A percentile compares a stretch with the other conserved stretches of the same genome.
Conservation (phyloP, 1,284 basidiomycete genomes). For the Leccinum subrobustum region DNA sequence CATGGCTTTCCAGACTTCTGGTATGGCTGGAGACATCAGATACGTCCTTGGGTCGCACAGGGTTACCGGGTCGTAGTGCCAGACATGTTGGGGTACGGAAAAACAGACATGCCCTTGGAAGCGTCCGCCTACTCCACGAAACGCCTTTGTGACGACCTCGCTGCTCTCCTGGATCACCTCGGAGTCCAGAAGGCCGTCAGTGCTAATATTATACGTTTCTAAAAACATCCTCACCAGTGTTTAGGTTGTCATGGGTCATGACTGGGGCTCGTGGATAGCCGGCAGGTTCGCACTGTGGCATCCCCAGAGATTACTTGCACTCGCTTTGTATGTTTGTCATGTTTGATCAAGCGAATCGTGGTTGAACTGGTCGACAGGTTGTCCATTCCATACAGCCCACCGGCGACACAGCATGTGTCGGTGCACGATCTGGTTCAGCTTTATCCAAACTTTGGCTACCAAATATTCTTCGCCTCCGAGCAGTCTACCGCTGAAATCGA, state of each 20-base stretch:
- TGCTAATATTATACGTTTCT: neutral
- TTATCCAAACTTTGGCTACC: constrained; percentile 61
- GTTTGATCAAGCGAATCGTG: neutral
- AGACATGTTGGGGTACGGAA: constrained; percentile 73
- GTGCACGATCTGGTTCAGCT: constrained; percentile 48
- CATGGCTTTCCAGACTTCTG: constrained; percentile 76
- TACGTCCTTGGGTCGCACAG: constrained; percentile 58
- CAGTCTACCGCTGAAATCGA: constrained; percentile 53
- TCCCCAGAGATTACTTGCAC: constrained; percentile 53
- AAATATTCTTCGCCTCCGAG: constrained; percentile 56
- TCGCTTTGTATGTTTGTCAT: constrained; percentile 51
- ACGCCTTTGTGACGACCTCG: constrained; percentile 58
- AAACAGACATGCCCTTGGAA: constrained; percentile 59
- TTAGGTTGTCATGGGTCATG: constrained; percentile 68
- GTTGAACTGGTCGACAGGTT: constrained; percentile 40
- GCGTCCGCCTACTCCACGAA: constrained; percentile 57
- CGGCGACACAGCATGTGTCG: constrained; percentile 45
- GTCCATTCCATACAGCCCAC: constrained; percentile 62
- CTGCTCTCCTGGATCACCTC: constrained; percentile 58
- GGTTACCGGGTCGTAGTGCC: constrained; percentile 70
- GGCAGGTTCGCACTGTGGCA: constrained; percentile 67
- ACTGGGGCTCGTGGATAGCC: constrained; percentile 66
- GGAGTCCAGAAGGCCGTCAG: constrained; percentile 52
- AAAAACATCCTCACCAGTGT: neutral
- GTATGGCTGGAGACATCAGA: constrained; percentile 73